These are phyloP conservation scores for Phytophthora vignae DNA, from an alignment of 352 stramenopile species.

Conservation along the genomic window DNA sequence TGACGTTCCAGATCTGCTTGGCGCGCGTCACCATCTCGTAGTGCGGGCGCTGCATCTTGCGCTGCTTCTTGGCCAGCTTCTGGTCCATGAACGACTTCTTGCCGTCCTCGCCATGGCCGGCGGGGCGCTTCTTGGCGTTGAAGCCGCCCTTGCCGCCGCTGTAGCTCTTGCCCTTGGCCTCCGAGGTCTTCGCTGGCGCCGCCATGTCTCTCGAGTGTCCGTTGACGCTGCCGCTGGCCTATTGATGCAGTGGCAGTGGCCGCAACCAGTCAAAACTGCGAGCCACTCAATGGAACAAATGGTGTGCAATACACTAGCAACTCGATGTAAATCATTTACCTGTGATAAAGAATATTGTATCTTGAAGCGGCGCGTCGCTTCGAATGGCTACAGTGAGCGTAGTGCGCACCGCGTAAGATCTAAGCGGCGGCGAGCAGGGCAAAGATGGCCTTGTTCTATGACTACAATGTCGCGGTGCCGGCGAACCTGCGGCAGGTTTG, in stretches of 20 bases:
- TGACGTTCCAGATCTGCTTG: constrained; percentile 97
- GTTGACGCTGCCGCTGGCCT: constrained; percentile 11
- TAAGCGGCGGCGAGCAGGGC: neutral
- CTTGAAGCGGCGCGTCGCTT: constrained; percentile 32
- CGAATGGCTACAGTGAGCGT: neutral
- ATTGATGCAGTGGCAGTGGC: constrained; percentile 16
- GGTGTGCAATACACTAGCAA: neutral
- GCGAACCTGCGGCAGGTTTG: constrained; percentile 75
- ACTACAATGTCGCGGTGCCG: constrained; percentile 79
- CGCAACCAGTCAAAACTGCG: constrained; percentile 37
- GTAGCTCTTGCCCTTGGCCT: constrained; percentile 38
- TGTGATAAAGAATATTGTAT: constrained; percentile 13
- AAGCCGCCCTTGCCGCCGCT: constrained; percentile 32
- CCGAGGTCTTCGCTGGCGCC: constrained; percentile 33
- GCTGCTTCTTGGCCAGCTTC: constrained; percentile 93
- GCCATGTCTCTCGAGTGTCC: constrained; percentile 38
- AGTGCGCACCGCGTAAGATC: constrained; percentile 15
- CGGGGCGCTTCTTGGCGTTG: constrained; percentile 73
- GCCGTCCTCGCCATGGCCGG: constrained; percentile 52
- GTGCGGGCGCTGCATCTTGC: constrained; percentile 94
- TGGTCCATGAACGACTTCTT: constrained; percentile 90
- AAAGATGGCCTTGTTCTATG: constrained; percentile 78
- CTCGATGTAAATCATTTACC: neutral
- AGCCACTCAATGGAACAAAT: neutral
- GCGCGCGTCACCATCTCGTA: constrained; percentile 93